phyloP scores from a whole-genome alignment of 2,329 filamentous ascomycete species.

The Monosporascus sp. region DNA sequence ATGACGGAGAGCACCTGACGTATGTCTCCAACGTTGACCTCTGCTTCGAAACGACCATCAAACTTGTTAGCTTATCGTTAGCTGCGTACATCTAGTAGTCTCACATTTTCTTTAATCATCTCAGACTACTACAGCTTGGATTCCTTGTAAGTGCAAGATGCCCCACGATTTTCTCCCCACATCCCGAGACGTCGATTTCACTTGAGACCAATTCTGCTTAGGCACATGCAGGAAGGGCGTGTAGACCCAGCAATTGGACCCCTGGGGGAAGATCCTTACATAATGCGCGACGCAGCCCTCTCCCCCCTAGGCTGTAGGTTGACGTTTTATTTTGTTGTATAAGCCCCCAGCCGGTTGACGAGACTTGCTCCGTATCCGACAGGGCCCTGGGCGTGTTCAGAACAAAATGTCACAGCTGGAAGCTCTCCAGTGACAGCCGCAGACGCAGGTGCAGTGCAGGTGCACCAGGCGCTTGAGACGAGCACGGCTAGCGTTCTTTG shows the following conservation, averaged over 20 bases:
- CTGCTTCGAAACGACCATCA: slow-evolving; percentile 7
- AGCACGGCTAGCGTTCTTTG: not conserved
- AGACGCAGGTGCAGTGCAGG: not conserved
- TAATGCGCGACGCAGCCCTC: not conserved
- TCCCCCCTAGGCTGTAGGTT: too few species aligned
- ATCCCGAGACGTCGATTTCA: not conserved
- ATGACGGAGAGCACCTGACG: slow-evolving; percentile 14
- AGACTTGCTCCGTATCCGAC: not conserved
- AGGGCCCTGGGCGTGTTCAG: not conserved
- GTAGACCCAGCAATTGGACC: not conserved
- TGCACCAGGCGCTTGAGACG: not conserved
- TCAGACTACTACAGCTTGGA: not conserved
- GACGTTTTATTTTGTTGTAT: too few species aligned
- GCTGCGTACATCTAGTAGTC: slow-evolving; percentile 8
- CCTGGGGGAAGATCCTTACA: not conserved
- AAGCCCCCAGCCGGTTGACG: too few species aligned
- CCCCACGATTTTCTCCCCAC: not conserved
- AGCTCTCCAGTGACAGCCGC: not conserved
- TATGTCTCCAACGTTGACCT: not conserved
- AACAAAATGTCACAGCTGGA: not conserved
- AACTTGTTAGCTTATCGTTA: slow-evolving; percentile 10
- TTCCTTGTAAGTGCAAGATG: not conserved
- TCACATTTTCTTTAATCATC: slow-evolving; percentile 4
- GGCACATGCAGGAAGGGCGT: not conserved
- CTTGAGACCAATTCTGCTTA: not conserved